These are phyloP conservation scores for Asterella californica DNA, from an alignment of 225 moss, liverwort and hornwort genomes.

Conservation along the genomic window DNA sequence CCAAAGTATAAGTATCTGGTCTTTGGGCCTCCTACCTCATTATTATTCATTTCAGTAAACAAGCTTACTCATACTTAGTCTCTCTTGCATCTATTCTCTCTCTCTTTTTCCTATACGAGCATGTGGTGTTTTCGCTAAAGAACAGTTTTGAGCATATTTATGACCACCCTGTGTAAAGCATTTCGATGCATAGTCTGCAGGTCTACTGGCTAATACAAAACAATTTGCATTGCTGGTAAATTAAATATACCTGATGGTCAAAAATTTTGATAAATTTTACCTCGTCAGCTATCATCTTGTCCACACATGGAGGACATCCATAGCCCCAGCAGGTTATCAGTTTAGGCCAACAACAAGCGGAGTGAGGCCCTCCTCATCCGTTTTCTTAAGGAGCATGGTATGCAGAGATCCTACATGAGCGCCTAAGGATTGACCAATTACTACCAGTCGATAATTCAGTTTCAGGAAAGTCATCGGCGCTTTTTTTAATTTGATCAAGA, in stretches of 20 bases:
- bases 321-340: slow-evolving; percentile 79
- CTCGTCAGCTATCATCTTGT: no score
- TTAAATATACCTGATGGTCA: slow-evolving; percentile 76
- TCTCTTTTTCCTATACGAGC: no score
- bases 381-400: slow-evolving; percentile 55
- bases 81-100: no score
- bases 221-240: neutral
- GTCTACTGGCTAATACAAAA: no score
- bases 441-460: slow-evolving; percentile 81
- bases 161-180: no score
- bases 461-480: slow-evolving; percentile 7
- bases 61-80: no score
- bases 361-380: slow-evolving; percentile 45
- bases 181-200: neutral
- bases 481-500: no score
- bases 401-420: slow-evolving; percentile 71
- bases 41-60: no score
- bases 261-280: slow-evolving; percentile 56
- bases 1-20: no score
- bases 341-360: slow-evolving; percentile 49
- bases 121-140: no score
- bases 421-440: slow-evolving; percentile 90
- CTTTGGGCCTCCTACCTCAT: no score
- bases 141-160: no score
- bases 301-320: slow-evolving; percentile 82